phyloP scores from a whole-genome alignment of 2,329 filamentous ascomycete genomes.

The Boeremia lycopersici region DNA sequence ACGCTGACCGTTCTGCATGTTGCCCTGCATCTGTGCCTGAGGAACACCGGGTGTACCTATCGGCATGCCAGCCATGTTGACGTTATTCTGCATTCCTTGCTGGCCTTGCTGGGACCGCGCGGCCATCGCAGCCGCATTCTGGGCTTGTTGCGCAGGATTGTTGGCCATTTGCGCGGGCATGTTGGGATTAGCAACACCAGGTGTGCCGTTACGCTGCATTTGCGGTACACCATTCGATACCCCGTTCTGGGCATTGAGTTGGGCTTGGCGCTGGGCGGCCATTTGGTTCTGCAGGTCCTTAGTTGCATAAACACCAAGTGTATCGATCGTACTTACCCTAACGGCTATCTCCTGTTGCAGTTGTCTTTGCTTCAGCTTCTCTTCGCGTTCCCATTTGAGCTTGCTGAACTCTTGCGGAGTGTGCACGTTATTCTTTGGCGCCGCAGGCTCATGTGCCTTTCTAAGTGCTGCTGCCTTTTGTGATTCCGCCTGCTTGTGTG shows the following conservation, averaged over 20 bases:
- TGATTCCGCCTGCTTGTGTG: slow-evolving; percentile 85
- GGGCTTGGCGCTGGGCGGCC: slow-evolving; percentile 45
- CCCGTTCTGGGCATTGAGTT: slow-evolving; percentile 47
- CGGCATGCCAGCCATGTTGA: slow-evolving; percentile 59
- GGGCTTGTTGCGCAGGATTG: slow-evolving; percentile 35
- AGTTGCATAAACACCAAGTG: slow-evolving; percentile 4
- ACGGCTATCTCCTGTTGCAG: slow-evolving; percentile 61
- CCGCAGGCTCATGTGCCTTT: slow-evolving; percentile 74
- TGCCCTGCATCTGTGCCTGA: slow-evolving; percentile 71
- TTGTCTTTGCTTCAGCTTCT: slow-evolving; percentile 63
- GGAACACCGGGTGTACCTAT: slow-evolving; percentile 65
- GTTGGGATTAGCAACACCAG: slow-evolving; percentile 38
- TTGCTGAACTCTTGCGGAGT: slow-evolving; percentile 91
- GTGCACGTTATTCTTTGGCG: slow-evolving; percentile 65
- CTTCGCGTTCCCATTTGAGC: slow-evolving; percentile 84
- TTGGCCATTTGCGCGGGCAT: slow-evolving; percentile 40
- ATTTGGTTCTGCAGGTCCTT: slow-evolving; percentile 41
- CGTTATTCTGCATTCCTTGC: slow-evolving; percentile 55
- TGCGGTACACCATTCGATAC: slow-evolving; percentile 47
- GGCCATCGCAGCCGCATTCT: slow-evolving; percentile 41
- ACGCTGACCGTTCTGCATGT: slow-evolving; percentile 63
- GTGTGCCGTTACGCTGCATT: slow-evolving; percentile 51
- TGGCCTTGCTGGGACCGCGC: slow-evolving; percentile 43
- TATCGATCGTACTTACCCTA: slow-evolving; percentile 48
- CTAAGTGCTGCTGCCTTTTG: slow-evolving; percentile 74